Conservation (phyloP, 169 alveolate genomes). For the Plasmodium ovale region DNA sequence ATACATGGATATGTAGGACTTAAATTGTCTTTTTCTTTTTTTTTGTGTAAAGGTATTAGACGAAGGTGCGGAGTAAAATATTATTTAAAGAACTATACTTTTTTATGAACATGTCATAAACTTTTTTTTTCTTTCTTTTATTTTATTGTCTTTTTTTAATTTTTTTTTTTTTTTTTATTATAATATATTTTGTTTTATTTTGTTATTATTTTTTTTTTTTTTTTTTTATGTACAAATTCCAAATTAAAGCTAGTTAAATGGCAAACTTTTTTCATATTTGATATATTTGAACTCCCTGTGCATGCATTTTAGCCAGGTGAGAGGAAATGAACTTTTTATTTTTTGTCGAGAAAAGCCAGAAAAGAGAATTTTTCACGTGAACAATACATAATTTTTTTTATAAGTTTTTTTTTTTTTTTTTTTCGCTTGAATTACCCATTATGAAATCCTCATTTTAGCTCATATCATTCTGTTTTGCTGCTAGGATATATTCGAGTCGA, state of each 20-base stretch:
- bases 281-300: conserved; percentile 16
- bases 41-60: too few relatives aligned
- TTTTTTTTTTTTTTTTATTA: neutral
- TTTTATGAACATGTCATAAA: too few relatives aligned
- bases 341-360: too few relatives aligned
- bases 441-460: neutral
- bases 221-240: conserved; percentile 15
- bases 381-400: neutral
- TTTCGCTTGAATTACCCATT: neutral
- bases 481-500: neutral
- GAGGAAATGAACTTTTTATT: too few relatives aligned
- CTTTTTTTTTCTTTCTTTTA: conserved; percentile 6
- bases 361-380: neutral
- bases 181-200: neutral
- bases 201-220: conserved; percentile 49
- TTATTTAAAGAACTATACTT: too few relatives aligned
- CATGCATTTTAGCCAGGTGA: conserved; percentile 26
- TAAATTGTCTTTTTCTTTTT: too few relatives aligned
- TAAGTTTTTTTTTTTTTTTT: conserved; percentile 10
- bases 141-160: conserved; percentile 13
- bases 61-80: too few relatives aligned
- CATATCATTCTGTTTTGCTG: neutral
- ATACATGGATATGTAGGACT: too few relatives aligned
- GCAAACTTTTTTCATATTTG: neutral
- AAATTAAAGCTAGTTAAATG: neutral